Percentiles rank a stretch among this genome's conserved stretches.
Conservation (phyloP, 257 asterid genomes). For the Scutellaria barbata region DNA sequence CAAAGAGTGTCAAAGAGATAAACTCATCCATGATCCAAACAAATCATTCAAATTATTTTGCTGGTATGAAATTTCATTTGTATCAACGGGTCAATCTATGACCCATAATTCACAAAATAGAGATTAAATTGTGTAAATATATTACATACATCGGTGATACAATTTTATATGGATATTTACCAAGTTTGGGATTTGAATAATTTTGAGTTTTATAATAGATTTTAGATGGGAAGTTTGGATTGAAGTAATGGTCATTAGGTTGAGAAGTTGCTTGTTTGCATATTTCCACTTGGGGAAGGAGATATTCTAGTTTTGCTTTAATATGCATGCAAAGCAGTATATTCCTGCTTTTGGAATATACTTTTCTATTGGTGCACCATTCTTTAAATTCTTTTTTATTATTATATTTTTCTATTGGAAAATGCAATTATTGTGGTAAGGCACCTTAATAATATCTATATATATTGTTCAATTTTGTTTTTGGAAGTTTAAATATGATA, state of each 20-base stretch:
- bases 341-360: constrained; percentile 35
- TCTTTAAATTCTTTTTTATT: constrained; percentile 2
- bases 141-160: too few relatives aligned
- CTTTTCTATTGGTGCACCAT: constrained; percentile 1
- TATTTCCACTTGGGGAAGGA: constrained; percentile 6
- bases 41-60: too few relatives aligned
- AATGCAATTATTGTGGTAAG: neutral
- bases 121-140: too few relatives aligned
- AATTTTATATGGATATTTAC: too few relatives aligned
- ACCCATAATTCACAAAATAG: too few relatives aligned
- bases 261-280: neutral
- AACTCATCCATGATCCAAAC: too few relatives aligned
- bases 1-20: too few relatives aligned
- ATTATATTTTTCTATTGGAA: neutral
- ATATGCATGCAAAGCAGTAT: constrained; percentile 32
- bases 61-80: too few relatives aligned
- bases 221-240: neutral
- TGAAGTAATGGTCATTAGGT: neutral
- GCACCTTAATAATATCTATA: too few relatives aligned
- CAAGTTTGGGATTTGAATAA: neutral
- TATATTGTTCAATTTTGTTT: too few relatives aligned
- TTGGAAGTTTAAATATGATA: too few relatives aligned
- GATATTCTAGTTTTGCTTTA: constrained; percentile 32
- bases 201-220: neutral
- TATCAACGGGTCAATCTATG: too few relatives aligned